Conservation (phyloP, 176 grass and related monocot genomes). For the Thalia dealbata region DNA sequence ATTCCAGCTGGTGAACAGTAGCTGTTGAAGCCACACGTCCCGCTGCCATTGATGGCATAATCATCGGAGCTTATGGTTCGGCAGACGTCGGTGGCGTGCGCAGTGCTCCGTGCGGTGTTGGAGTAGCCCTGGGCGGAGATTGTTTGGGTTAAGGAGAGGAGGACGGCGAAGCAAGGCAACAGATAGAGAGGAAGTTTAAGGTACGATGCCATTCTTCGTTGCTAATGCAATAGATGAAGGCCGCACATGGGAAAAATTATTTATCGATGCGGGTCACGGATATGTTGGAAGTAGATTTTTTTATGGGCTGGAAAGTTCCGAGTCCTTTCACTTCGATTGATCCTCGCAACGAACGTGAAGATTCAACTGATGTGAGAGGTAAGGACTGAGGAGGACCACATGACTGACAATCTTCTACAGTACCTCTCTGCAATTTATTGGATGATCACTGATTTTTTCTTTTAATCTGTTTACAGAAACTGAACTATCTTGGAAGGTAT, state of each 20-base stretch:
- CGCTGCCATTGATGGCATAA: neutral
- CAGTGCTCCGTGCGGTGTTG: conserved; percentile 19
- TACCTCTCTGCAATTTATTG: too few species aligned
- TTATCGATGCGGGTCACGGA: too few species aligned
- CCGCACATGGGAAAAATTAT: conserved; percentile 19
- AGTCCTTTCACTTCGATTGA: neutral
- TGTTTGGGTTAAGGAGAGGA: neutral
- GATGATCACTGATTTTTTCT: too few species aligned
- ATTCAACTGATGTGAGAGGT: too few species aligned
- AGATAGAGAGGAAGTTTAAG: neutral
- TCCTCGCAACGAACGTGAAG: neutral
- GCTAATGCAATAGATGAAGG: too few species aligned
- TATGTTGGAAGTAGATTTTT: too few species aligned
- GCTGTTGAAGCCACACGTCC: conserved; percentile 37
- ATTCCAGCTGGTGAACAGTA: conserved; percentile 23
- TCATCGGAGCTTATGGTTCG: neutral
- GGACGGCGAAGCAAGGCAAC: neutral
- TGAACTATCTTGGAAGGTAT: too few species aligned
- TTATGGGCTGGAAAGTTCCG: too few species aligned
- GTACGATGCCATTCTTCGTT: neutral
- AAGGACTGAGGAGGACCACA: too few species aligned
- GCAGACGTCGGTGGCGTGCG: conserved; percentile 2
- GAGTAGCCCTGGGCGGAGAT: neutral
- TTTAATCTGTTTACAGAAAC: too few species aligned
- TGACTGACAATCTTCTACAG: too few species aligned